Evolutionary conservation across 768 basidiomycete genomes (phyloP).

Genomic region (Asterophora parasitica): DNA sequence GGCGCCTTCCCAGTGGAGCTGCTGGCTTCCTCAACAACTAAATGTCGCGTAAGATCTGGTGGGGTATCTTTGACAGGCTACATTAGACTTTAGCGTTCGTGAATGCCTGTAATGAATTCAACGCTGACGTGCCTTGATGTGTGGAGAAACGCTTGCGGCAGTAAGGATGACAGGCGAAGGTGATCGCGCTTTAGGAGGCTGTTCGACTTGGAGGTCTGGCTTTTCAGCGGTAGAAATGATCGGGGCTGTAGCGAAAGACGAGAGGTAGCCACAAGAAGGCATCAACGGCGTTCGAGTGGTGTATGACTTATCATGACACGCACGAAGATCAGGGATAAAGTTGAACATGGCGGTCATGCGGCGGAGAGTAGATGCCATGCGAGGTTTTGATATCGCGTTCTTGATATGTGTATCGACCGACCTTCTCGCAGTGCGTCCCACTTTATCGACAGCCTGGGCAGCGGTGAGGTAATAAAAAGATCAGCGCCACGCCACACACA

Average conservation of each 20-base stretch:
- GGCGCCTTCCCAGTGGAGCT: slow-evolving; percentile 8
- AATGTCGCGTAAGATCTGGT: neutral
- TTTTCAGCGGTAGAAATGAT: slow-evolving; percentile 42
- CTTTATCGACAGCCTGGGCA: slow-evolving; percentile 59
- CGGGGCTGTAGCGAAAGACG: slow-evolving; percentile 36
- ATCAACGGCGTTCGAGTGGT: slow-evolving; percentile 8
- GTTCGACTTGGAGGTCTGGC: slow-evolving; percentile 34
- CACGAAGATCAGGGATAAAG: slow-evolving; percentile 61
- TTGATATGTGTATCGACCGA: slow-evolving; percentile 67
- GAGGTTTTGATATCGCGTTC: slow-evolving; percentile 65
- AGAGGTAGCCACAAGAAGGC: slow-evolving; percentile 11
- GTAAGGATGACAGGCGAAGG: slow-evolving; percentile 12
- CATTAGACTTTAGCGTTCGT: neutral
- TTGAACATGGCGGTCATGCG: slow-evolving; percentile 73
- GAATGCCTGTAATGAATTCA: neutral
- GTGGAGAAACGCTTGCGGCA: slow-evolving; percentile 12
- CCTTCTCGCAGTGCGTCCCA: slow-evolving; percentile 65
- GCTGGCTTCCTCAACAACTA: neutral
- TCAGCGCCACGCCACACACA: slow-evolving; percentile 8
- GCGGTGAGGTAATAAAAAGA: slow-evolving; percentile 3
- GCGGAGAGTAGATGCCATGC: slow-evolving; percentile 59
- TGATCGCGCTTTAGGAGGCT: slow-evolving; percentile 8
- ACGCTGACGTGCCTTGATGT: slow-evolving; percentile 7
- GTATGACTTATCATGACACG: slow-evolving; percentile 25
- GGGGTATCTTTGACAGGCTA: slow-evolving; percentile 7